Base-by-base conservation (phyloP, 352 stramenopile genomes). In the Phytopythium boreale region DNA sequence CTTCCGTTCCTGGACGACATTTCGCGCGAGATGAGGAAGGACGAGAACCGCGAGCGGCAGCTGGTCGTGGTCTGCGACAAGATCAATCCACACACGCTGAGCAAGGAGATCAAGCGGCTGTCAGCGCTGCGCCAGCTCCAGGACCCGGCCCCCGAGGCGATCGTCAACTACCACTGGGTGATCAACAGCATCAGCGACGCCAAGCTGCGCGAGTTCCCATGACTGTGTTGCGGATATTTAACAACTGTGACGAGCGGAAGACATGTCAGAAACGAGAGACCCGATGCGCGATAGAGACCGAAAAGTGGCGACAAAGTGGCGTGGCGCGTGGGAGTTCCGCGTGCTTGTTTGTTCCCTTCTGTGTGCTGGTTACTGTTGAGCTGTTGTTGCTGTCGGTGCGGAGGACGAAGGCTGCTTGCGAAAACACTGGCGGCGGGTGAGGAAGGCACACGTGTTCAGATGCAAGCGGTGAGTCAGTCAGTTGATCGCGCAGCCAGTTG, bases 101-200 rank as follows among this genome's bases (percentile, higher is more conserved):
- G 77, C 27, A 71, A 81, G 46, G 62, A 73, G 31, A 70, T 75
- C 44, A 76, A 61, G 61, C 49, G 76, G 14, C 59, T 92, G n/a
- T 76, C 65, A 46, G 59, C 67, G 10, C 59, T 79, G 41, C 71
- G 74, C 29, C 71, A 87, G 55, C 56, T 92, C 12, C 77, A 77
- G 49, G 44, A 52, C n/a, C 63, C 59, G 3, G 59, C 68, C 20
- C 43, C 43, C 43, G 72, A 79, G 44, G 64, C 74, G 22, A 84
- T 92, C 64, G 83, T 95, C 44, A 92, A 86, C 69, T 95, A 93
- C 68, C 74, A 92, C 64, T 95, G 87, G 87, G 72, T 95, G 39
- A 81, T 95, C 55, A 90, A 93, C 72, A 93, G 84, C 64, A 92
- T 95, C 65, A 93, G 83, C 63, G 83, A 95, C 62, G 82, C 77